Percentiles rank a stretch among this genome's conserved stretches.
Conservation (phyloP, 1,139 yeast species). For the Scheffersomyces cryptocercus region DNA sequence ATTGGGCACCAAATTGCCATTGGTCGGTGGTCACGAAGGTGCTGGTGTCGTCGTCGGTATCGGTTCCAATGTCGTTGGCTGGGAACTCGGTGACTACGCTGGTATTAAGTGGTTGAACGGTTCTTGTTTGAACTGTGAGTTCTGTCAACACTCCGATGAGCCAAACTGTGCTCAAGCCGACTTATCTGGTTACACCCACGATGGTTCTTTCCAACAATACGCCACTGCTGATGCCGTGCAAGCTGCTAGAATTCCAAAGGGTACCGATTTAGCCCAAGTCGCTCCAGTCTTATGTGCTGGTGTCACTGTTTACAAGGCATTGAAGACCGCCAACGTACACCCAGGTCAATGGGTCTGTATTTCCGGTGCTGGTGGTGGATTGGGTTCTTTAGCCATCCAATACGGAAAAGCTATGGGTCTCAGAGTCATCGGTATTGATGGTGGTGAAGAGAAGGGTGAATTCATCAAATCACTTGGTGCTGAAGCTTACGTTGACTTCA, state of each 20-base stretch:
- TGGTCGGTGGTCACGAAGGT: conserved; percentile 87
- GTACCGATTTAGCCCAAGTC: conserved; percentile 34
- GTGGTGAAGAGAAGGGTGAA: conserved; percentile 65
- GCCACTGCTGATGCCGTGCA: conserved; percentile 60
- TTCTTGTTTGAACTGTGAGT: conserved; percentile 73
- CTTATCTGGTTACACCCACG: conserved; percentile 77
- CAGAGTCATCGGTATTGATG: conserved; percentile 75
- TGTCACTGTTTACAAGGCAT: conserved; percentile 80
- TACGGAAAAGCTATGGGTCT: conserved; percentile 83
- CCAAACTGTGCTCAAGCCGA: conserved; percentile 69
- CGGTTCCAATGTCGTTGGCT: conserved; percentile 67
- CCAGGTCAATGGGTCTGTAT: conserved; percentile 82
- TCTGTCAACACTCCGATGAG: conserved; percentile 67
- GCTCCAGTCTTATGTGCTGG: conserved; percentile 68
- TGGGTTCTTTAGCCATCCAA: conserved; percentile 79
- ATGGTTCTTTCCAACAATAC: conserved; percentile 83
- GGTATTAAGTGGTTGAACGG: conserved; percentile 77
- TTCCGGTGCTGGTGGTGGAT: conserved; percentile 86
- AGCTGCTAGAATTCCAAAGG: conserved; percentile 36
- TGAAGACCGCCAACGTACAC: conserved; percentile 62
- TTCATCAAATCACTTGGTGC: conserved; percentile 64
- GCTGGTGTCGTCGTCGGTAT: conserved; percentile 78
- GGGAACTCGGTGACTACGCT: conserved; percentile 75
- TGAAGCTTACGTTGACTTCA: conserved; percentile 69
- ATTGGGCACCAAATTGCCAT: conserved; percentile 60